These are phyloP conservation scores for Oidium heveae DNA, from an alignment of 2,329 filamentous ascomycete genomes.

Conservation along the genomic window DNA sequence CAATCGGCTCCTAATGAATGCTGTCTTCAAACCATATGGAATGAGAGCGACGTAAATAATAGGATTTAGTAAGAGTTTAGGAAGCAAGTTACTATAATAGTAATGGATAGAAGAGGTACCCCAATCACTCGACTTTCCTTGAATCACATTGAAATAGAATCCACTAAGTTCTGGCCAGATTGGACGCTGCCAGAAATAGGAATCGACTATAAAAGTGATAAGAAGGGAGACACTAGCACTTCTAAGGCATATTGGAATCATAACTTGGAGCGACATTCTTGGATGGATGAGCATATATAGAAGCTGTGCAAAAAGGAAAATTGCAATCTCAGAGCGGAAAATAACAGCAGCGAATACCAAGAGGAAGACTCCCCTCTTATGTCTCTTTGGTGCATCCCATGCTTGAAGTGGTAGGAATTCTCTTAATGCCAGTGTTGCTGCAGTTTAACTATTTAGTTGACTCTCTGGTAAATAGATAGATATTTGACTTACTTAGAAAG, in stretches of 20 bases:
- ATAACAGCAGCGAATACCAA: slow-evolving; percentile 60
- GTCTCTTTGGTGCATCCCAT: slow-evolving; percentile 19
- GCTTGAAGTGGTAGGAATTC: slow-evolving; percentile 16
- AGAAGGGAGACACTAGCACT: slow-evolving; percentile 41
- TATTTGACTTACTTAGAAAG: slow-evolving; percentile 38
- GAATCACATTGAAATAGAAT: slow-evolving; percentile 77
- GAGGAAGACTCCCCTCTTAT: slow-evolving; percentile 42
- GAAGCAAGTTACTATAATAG: slow-evolving; percentile 63
- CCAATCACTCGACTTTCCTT: slow-evolving; percentile 67
- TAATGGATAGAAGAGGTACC: slow-evolving; percentile 65
- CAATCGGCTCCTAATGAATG: slow-evolving; percentile 20
- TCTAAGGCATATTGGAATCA: slow-evolving; percentile 39
- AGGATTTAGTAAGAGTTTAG: slow-evolving; percentile 66
- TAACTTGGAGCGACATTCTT: slow-evolving; percentile 25
- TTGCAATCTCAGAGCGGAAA: slow-evolving; percentile 72
- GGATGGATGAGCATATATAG: slow-evolving; percentile 33
- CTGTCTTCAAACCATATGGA: slow-evolving; percentile 23
- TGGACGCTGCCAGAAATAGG: slow-evolving; percentile 73
- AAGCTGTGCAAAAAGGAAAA: slow-evolving; percentile 47
- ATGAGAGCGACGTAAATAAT: slow-evolving; percentile 29
- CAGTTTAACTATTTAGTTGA: not conserved
- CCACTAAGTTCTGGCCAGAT: slow-evolving; percentile 78
- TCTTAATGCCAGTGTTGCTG: slow-evolving; percentile 37
- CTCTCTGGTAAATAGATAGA: too few species aligned
- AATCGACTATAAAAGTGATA: slow-evolving; percentile 55